A percentile compares a stretch with the other conserved stretches of the same genome.
Conservation (phyloP, 805 yeast genomes). For the Candida methanosorbosa region DNA sequence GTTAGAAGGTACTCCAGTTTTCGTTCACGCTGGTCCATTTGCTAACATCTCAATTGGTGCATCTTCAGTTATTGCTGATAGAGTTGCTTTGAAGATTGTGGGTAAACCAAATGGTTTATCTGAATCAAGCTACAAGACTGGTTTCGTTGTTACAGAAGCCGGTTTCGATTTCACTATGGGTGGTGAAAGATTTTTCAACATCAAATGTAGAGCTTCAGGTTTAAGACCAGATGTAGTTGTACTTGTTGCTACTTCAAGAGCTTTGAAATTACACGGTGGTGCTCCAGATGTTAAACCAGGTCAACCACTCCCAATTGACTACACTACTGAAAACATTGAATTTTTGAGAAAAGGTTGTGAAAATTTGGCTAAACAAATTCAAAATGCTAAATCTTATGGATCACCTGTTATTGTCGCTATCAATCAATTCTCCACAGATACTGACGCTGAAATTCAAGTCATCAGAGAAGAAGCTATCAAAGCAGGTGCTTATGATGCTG, state of each 20-base stretch:
- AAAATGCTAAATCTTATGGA: conserved; percentile 63
- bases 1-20: conserved; percentile 80
- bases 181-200: conserved; percentile 79
- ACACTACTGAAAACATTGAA: conserved; percentile 62
- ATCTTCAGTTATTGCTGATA: conserved; percentile 74
- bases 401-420: conserved; percentile 78
- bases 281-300: conserved; percentile 87
- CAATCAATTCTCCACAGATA: conserved; percentile 69
- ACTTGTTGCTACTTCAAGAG: conserved; percentile 78
- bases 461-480: conserved; percentile 58
- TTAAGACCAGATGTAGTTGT: conserved; percentile 70
- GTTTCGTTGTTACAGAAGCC: conserved; percentile 81
- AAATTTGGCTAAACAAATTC: conserved; percentile 69
- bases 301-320: conserved; percentile 66
- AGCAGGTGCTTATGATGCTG: conserved; percentile 77
- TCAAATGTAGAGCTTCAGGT: conserved; percentile 78
- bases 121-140: conserved; percentile 37
- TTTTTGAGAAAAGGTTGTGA: conserved; percentile 62
- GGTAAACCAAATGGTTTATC: conserved; percentile 32
- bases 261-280: conserved; percentile 81
- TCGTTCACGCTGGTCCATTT: conserved; percentile 84
- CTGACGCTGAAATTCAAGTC: conserved; percentile 58
- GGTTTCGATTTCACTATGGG: conserved; percentile 92
- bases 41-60: conserved; percentile 87
- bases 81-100: conserved; percentile 70